phyloP scores from a whole-genome alignment of 139 green algal genomes.

The Trebouxia sp. region DNA sequence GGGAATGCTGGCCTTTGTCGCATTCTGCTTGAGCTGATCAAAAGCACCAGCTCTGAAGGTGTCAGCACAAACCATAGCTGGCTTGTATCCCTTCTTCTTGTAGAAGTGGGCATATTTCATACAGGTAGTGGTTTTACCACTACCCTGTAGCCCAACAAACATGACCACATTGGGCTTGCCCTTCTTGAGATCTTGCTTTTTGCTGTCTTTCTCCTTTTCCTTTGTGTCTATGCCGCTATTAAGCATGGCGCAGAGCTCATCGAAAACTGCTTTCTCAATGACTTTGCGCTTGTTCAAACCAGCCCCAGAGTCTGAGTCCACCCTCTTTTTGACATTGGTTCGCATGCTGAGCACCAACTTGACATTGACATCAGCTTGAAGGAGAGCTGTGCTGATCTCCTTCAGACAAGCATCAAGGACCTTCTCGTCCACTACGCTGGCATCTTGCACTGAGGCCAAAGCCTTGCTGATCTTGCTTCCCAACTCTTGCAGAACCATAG shows the following conservation, averaged over 20 bases:
- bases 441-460: slow-evolving; percentile 71
- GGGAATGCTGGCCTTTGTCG: slow-evolving; percentile 90
- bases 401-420: slow-evolving; percentile 93
- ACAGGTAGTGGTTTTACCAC: slow-evolving; percentile 98
- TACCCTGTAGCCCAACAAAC: slow-evolving; percentile 96
- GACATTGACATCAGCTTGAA: slow-evolving; percentile 93
- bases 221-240: slow-evolving; percentile 63
- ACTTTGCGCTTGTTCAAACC: slow-evolving; percentile 94
- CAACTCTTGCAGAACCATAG: slow-evolving; percentile 96
- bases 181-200: slow-evolving; percentile 81
- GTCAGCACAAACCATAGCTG: slow-evolving; percentile 96
- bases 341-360: slow-evolving; percentile 76
- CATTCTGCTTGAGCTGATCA: slow-evolving; percentile 99
- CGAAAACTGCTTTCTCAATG: slow-evolving; percentile 93
- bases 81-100: slow-evolving; percentile 98
- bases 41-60: slow-evolving; percentile 90
- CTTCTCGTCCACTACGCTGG: slow-evolving; percentile 88
- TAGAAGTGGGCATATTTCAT: slow-evolving; percentile 96
- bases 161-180: slow-evolving; percentile 91
- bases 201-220: slow-evolving; percentile 37
- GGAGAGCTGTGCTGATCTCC: slow-evolving; percentile 89
- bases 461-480: slow-evolving; percentile 83
- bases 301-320: slow-evolving; percentile 78
- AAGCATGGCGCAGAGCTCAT: slow-evolving; percentile 88
- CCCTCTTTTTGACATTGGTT: slow-evolving; percentile 89